Evolutionary conservation across 108 stramenopile genomes (phyloP), one percentile per base, ranked within the genome.

Genomic region (Aurantiochytrium sp.): DNA sequence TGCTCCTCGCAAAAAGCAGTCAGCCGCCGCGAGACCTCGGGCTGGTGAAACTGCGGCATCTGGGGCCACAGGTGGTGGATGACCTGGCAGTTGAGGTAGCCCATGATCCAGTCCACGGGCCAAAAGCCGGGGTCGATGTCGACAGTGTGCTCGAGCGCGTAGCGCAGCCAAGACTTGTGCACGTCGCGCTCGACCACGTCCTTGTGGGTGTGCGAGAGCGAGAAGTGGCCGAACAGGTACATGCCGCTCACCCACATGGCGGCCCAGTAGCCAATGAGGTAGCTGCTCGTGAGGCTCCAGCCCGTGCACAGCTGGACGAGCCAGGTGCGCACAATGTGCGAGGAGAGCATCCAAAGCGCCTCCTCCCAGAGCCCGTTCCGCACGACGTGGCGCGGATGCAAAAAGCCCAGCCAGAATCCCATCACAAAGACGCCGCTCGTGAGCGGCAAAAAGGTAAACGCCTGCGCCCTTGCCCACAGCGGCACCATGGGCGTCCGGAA

Each of bases 81-180:
- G 4, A 98, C 97, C 92, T 99, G 98, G 86, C 97, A 98, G 86
- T 98, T 97, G 6, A 99, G 94, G 52, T 97, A 97, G 73, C 98
- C 98, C 87, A 97, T 98, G 92, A 99, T 97, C 97, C 97, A 99
- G 86, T 98, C 95, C 22, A 98, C 97, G 69, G 98, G 97, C 87
- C 87, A 93, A 34, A 32, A 32, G 41, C 95, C 95, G 87, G 96
- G 90, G n/a, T 95, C 95, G 17, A 90, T 87, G 87, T 90, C 87
- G 54, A 69, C 87, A 4, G 89, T 90, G 54, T 90, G 87, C n/a
- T 69, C 8, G 30, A 87, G 52, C 6, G 89, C 87, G 50, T 90
- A 90, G 36, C 68, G 37, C 37, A 90, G 54, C 89, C 89, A 90
- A 39, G 87, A 37, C 19, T 87, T 17, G 30, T 88, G 37, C 31